phyloP scores from a whole-genome alignment of 2,329 filamentous ascomycete species.

The Trichoderma cornu-damae region DNA sequence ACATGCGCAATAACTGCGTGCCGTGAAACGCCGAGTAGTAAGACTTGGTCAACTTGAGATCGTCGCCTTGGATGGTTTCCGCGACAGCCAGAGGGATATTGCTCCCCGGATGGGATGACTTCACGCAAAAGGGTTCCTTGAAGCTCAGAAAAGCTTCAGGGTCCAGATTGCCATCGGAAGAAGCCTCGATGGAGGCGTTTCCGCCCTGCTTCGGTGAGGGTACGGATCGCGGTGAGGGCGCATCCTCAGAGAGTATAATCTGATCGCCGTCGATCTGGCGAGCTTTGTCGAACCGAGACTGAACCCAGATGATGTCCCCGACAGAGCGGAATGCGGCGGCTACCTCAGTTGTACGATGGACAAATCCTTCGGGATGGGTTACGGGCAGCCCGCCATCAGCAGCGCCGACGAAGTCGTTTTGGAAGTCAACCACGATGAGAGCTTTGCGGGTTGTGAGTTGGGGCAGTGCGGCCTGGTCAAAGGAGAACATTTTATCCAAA shows the following conservation, averaged over 20 bases:
- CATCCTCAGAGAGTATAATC: conserved; percentile 42
- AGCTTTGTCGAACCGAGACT: conserved; percentile 64
- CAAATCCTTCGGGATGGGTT: conserved; percentile 56
- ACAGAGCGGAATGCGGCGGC: conserved; percentile 67
- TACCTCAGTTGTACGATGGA: conserved; percentile 61
- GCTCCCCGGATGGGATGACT: conserved; percentile 40
- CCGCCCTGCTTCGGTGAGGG: conserved; percentile 20
- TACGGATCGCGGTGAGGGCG: conserved; percentile 19
- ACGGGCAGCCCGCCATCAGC: conserved; percentile 63
- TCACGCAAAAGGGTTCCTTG: conserved; percentile 40
- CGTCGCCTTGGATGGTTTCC: conserved; percentile 42
- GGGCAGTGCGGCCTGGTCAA: conserved; percentile 52
- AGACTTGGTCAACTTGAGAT: conserved; percentile 59
- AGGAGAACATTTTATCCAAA: conserved; percentile 45
- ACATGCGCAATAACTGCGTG: conserved; percentile 65
- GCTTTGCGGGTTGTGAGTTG: conserved; percentile 59
- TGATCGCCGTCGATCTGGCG: conserved; percentile 52
- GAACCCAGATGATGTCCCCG: conserved; percentile 76
- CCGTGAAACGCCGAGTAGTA: conserved; percentile 84
- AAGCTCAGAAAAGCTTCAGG: conserved; percentile 46
- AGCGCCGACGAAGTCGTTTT: conserved; percentile 75
- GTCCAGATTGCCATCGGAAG: conserved; percentile 22
- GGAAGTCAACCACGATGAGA: conserved; percentile 77
- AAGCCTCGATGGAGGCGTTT: not conserved
- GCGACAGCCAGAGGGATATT: conserved; percentile 42